Evolutionary conservation across 2,329 filamentous ascomycete genomes (phyloP), one percentile per base, ranked within the genome.

Genomic region (Dactylellina parvicollis): DNA sequence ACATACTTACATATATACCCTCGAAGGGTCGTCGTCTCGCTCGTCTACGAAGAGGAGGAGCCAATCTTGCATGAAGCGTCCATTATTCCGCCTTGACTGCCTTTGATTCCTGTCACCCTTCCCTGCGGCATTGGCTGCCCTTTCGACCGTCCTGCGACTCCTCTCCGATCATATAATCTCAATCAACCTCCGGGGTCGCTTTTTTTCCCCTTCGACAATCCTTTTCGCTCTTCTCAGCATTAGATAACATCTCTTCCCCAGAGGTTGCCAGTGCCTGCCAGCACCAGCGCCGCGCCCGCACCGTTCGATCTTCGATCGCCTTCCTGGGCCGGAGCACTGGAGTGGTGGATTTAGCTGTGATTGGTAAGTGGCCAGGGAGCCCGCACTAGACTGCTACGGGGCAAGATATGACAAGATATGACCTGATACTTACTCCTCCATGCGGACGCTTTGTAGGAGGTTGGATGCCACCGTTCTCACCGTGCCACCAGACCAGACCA

Each of bases 371-470:
- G 44, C 36, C 59, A 47, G 59, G 69, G 44, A 42, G n/a, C 62
- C 42, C 30, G 36, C 34, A 36, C 69, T 66, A 65, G 30, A 44
- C 52, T 59, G 32, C 18, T 44, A 38, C 50, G 36, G 66, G 66
- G 50, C 52, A 46, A 50, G 66, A 72, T 72, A 73, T 65, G 59
- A 61, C 64, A 40, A 57, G 64, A 69, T 69, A 69, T 69, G 64
- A 66, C 62, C 59, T 66, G 69, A 73, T 73, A 73, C 69, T 72
- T 65, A 72, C 67, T 55, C 20, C 46, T 61, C 60, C 42, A 54
- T 46, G 52, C 64, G 55, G 56, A 60, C 62, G 59, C 42, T 36
- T 46, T n/a, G 20, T 44, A 59, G 52, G 62, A 67, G 62, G 62
- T 59, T 67, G 62, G 62, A 67, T 67, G 55, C 52, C 61, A 66